Percentiles rank a stretch among this genome's conserved stretches.
Conservation (phyloP, 495 filamentous ascomycete genomes). For the Achaetomiella virescens region DNA sequence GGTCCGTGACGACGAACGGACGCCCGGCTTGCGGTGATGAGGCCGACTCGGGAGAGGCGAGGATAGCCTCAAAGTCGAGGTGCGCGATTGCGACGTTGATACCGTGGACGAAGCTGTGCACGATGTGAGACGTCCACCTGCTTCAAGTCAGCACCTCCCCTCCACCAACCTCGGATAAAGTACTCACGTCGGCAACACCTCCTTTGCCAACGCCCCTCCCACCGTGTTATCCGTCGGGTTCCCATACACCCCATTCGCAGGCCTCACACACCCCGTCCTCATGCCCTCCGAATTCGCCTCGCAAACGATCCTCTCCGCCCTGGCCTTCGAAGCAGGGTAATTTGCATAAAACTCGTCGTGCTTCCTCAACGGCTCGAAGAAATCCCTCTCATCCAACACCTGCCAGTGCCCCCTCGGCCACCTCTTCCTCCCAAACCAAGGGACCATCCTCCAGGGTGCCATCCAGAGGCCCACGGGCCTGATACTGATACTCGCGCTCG, state of each 20-base stretch:
- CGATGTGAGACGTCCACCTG: conserved; percentile 46
- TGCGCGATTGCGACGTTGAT: conserved; percentile 54
- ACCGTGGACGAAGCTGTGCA: conserved; percentile 53
- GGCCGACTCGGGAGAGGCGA: conserved; percentile 17
- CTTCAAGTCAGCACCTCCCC: not conserved
- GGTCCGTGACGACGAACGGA: conserved; percentile 34
- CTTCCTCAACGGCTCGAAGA: conserved; percentile 33
- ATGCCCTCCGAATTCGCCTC: conserved; percentile 39
- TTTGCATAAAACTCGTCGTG: conserved; percentile 53
- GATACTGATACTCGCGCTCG: conserved; percentile 48
- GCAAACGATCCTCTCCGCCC: conserved; percentile 48
- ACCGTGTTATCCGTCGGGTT: conserved; percentile 49
- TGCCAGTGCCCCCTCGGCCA: conserved; percentile 41
- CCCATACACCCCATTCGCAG: conserved; percentile 55
- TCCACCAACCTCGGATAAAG: not conserved
- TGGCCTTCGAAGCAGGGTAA: conserved; percentile 50
- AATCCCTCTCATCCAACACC: conserved; percentile 40
- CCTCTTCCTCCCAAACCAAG: conserved; percentile 13
- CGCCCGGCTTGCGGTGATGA: conserved; percentile 35
- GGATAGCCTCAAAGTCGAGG: conserved; percentile 47
- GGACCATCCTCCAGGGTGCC: conserved; percentile 41
- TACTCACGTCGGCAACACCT: conserved; percentile 41
- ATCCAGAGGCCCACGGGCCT: conserved; percentile 45
- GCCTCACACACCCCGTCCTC: conserved; percentile 52
- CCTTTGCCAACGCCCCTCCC: conserved; percentile 34